Evolutionary conservation across 2,329 filamentous ascomycete species (phyloP), one percentile per base, ranked within the genome.

Genomic region (Phialophora expanda): DNA sequence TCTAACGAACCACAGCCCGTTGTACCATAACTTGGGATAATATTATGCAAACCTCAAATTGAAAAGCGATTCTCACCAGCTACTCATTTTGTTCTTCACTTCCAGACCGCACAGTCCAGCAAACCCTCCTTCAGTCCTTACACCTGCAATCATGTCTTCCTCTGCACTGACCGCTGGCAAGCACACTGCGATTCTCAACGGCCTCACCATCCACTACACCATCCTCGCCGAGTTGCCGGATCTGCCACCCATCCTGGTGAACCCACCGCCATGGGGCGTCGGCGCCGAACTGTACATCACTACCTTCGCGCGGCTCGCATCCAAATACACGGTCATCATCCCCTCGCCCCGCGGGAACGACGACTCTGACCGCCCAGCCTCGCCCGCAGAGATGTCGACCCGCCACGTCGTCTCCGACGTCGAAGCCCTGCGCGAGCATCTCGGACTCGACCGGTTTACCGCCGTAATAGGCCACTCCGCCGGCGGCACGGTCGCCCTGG

Each of bases 401-500:
- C 56, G 66, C 32, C 60, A 72, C 61, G 69, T 71, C 70, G 69
- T 66, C 8, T 62, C 55, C 3, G 74, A 75, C 51, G 66, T 76
- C 8, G 73, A 76, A 38, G 62, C 68, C 4, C 70, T 75, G 11
- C 73, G 74, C 26, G 26, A 38, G 8, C 65, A 75, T 56, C 68
- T 76, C 1, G 55, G 61, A 1, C 56, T 74, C 1, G 70, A 71
- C 3, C 56, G 63, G 4, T 69, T 73, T 17, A 22, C 14, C 9
- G 61, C 70, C 6, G 53, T 69, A 5, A 34, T 75, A 9, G 72
- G 73, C 28, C 74, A 75, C 41, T 75, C 73, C 7, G 71, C 74
- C 58, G 74, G 74, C 28, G 74, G 73, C 1, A 69, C 71, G 1
- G 72, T 76, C n/a, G 74, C 66, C 5, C 65, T 75, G 6, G 72